Base-by-base conservation (phyloP, 345 rosid species). In the Eucalyptus caleyi region DNA sequence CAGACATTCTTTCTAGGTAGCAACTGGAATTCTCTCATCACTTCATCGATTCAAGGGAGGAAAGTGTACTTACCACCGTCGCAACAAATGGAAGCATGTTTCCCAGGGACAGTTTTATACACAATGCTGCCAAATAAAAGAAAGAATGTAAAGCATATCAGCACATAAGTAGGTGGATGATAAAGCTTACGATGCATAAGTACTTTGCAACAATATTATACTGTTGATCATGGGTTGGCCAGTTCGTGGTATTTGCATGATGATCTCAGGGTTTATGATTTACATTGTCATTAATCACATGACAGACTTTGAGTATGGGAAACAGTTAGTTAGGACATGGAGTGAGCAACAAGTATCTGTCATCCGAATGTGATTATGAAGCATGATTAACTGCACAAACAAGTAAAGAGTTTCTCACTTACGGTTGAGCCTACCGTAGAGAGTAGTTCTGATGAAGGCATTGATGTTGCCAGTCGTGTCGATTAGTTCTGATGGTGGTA, bases 381-480 rank as follows among this genome's bases (percentile, higher is more conserved):
- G 72, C 72, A 62, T 62, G 34, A 62, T 62, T 62, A 13, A 0
- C 72, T 7, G 45, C 44, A 37, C 45, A 62, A 91, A 51, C 92
- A 96, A 27, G 32, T 12, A 16, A 53, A 8, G 69, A 80, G 23
- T 30, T 67, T 42, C 40, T n/a, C 27, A 27, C 9, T 88, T 90
- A 62, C 1, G 32, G 69, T 14, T 62, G n/a, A 62, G 69, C 16
- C 54, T 93, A 96, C 98, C 96, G 89, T 94, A 97, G 49, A 96
- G 94, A 86, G 95, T 86, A 86, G 95, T 95, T 89, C 99, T 97
- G 30, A 94, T 92, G 87, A 97, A 97, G 18, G 99, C 96, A 93
- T 97, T 97, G 44, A 97, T 96, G 4, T 97, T 98, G 65, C 99
- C 98, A 9, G 97, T 96, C 50, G 98, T 95, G 89, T 95, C 97